phyloP scores from a whole-genome alignment of 2,329 filamentous ascomycete genomes.

The Pseudogymnoascus sp. region DNA sequence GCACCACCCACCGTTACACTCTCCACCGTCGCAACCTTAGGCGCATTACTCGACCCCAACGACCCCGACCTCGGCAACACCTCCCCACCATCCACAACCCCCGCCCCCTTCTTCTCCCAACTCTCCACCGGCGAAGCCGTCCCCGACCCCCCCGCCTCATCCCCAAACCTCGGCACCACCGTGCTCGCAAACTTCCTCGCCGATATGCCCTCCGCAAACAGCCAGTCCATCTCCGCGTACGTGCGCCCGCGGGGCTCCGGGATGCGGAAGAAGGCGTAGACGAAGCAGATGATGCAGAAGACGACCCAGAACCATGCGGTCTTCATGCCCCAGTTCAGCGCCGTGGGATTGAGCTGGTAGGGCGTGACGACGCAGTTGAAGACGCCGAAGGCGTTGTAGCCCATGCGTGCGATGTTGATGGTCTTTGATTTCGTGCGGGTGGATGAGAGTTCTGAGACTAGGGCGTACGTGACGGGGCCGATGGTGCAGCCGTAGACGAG shows the following conservation, averaged over 20 bases:
- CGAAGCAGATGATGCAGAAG: constrained; percentile 68
- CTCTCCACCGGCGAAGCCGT: background rate
- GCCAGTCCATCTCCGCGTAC: constrained; percentile 74
- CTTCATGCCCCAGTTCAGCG: constrained; percentile 31
- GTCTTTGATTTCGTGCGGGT: constrained; percentile 17
- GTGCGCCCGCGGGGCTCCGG: constrained; percentile 71
- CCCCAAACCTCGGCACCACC: background rate
- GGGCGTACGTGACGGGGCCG: constrained; percentile 34
- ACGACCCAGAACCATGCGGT: constrained; percentile 39
- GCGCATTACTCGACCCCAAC: background rate
- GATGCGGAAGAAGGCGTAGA: constrained; percentile 72
- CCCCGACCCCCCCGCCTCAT: background rate
- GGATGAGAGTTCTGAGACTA: background rate
- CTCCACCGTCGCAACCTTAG: background rate
- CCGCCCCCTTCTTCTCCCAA: background rate
- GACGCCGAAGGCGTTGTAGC: constrained; percentile 25
- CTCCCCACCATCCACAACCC: background rate
- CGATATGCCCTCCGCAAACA: constrained; percentile 65
- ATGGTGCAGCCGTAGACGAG: constrained; percentile 36
- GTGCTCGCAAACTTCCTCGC: constrained; percentile 61
- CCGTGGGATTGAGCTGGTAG: constrained; percentile 32
- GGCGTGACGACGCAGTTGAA: constrained; percentile 24
- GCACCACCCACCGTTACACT: background rate
- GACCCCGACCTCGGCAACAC: background rate
- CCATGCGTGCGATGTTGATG: constrained; percentile 25